phyloP scores from a whole-genome alignment of 106 monocot species.

The Allium cepa region DNA sequence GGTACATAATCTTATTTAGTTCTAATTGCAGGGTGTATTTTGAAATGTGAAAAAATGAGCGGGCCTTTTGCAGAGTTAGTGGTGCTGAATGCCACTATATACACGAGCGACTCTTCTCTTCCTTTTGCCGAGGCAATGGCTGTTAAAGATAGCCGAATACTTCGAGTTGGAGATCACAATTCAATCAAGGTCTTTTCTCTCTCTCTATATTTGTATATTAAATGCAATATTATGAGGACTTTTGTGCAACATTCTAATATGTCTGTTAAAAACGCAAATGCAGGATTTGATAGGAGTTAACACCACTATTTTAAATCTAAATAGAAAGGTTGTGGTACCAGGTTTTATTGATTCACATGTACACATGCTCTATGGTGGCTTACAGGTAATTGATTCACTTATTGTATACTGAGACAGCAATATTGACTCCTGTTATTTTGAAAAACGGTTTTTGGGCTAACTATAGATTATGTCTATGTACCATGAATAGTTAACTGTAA shows the following conservation, averaged over 20 bases:
- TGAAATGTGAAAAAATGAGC: not conserved
- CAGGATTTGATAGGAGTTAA: slow-evolving; percentile 54
- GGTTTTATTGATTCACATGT: slow-evolving; percentile 95
- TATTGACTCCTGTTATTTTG: too few species aligned
- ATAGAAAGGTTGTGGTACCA: slow-evolving; percentile 70
- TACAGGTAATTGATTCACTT: slow-evolving; percentile 44
- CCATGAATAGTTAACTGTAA: too few species aligned
- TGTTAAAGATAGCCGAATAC: slow-evolving; percentile 34
- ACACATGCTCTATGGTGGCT: slow-evolving; percentile 74
- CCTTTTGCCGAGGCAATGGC: slow-evolving; percentile 68
- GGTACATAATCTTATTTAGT: not conserved
- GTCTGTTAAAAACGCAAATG: slow-evolving; percentile 4
- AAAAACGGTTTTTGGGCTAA: too few species aligned
- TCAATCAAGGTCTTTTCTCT: slow-evolving; percentile 24
- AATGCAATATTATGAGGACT: not conserved
- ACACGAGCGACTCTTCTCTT: slow-evolving; percentile 43
- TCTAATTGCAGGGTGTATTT: slow-evolving; percentile 12
- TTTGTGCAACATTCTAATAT: not conserved
- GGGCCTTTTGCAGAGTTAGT: slow-evolving; percentile 34
- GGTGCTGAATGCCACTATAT: slow-evolving; percentile 59
- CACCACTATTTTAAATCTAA: slow-evolving; percentile 50
- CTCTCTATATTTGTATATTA: not conserved
- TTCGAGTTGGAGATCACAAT: slow-evolving; percentile 36
- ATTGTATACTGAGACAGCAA: too few species aligned
- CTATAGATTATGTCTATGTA: too few species aligned